Evolutionary conservation across 2,329 filamentous ascomycete species (phyloP).

Genomic region (Cladosporium austrohemisphaericum): DNA sequence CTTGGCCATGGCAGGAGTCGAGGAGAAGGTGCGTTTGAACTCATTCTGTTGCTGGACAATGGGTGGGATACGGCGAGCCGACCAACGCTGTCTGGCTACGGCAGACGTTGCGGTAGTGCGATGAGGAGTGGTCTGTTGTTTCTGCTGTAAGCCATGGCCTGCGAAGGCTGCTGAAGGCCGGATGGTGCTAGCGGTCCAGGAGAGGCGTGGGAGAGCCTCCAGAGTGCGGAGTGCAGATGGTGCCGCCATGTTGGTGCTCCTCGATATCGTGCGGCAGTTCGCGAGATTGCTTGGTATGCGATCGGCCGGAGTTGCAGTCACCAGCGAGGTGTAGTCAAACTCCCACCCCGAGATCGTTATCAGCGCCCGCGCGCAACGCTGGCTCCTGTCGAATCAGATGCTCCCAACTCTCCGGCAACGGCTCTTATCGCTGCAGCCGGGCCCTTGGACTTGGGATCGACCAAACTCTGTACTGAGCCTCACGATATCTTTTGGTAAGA

Average conservation of each 20-base stretch:
- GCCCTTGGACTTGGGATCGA: slow-evolving; percentile 1
- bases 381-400: slow-evolving; percentile 2
- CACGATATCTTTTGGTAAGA: background rate
- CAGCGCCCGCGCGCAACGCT: slow-evolving; percentile 4
- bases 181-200: slow-evolving; percentile 32
- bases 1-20: slow-evolving; percentile 56
- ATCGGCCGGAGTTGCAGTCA: slow-evolving; percentile 9
- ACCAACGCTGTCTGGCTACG: slow-evolving; percentile 17
- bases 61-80: slow-evolving; percentile 10
- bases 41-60: slow-evolving; percentile 7
- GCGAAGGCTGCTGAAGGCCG: slow-evolving; percentile 22
- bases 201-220: slow-evolving; percentile 32
- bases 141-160: slow-evolving; percentile 17
- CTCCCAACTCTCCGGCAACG: background rate
- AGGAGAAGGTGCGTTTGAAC: slow-evolving; percentile 56
- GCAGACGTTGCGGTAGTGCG: slow-evolving; percentile 11
- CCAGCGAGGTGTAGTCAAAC: background rate
- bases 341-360: slow-evolving; percentile 4
- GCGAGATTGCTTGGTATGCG: slow-evolving; percentile 4
- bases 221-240: slow-evolving; percentile 36
- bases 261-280: too few species aligned
- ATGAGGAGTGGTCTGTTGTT: slow-evolving; percentile 1
- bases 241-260: slow-evolving; percentile 18
- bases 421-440: slow-evolving; percentile 1
- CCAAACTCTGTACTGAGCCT: slow-evolving; percentile 1